Conservation (phyloP, 2,329 filamentous ascomycete genomes). For the Fusarium sp. region DNA sequence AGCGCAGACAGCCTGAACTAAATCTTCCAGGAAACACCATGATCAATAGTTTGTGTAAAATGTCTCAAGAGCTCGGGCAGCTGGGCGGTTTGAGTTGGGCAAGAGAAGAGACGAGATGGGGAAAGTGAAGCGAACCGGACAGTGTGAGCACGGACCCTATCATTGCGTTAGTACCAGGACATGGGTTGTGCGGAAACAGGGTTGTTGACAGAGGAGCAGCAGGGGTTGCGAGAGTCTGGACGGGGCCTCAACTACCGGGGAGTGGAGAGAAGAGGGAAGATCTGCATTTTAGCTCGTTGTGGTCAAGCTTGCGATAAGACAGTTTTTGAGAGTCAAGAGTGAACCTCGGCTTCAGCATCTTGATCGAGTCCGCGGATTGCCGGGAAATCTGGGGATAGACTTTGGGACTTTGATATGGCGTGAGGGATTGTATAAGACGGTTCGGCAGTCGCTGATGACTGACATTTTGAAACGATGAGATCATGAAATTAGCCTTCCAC, state of each 20-base stretch:
- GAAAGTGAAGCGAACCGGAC: not conserved
- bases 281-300: slow-evolving; percentile 20
- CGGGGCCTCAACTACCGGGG: slow-evolving; percentile 3
- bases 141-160: slow-evolving; percentile 1
- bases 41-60: not conserved
- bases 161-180: not conserved
- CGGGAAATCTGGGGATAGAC: not conserved
- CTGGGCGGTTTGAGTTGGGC: slow-evolving; percentile 13
- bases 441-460: not conserved
- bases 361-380: slow-evolving; percentile 1
- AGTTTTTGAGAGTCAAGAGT: too few species aligned
- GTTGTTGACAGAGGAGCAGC: not conserved
- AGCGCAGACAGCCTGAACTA: slow-evolving; percentile 48
- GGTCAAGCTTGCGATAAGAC: slow-evolving; percentile 30
- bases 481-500: not conserved
- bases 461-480: not conserved
- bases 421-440: slow-evolving; percentile 11
- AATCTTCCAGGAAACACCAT: slow-evolving; percentile 51
- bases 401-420: not conserved
- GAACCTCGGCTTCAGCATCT: slow-evolving; percentile 20
- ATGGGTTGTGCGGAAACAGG: slow-evolving; percentile 1
- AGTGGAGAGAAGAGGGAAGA: slow-evolving; percentile 5
- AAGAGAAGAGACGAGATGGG: not conserved
- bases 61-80: not conserved
- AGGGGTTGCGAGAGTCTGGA: not conserved